Percentiles rank a stretch among this genome's conserved stretches.
These are phyloP conservation scores for Solanum habrochaites DNA, from an alignment of 257 asterid species.

Conservation along the genomic window DNA sequence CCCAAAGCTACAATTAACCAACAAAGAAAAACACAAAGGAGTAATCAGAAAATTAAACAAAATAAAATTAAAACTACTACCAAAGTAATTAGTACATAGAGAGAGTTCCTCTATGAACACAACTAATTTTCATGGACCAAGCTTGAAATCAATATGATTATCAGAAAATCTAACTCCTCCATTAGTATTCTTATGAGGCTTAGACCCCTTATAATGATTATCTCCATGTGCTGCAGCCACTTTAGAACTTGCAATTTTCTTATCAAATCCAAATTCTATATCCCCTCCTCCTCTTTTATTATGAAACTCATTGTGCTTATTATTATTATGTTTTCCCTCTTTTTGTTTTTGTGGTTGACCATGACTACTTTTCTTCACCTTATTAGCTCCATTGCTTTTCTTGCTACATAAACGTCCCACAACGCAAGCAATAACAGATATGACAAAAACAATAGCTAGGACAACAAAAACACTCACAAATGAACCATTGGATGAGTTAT, in stretches of 20 bases:
- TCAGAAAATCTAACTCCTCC: constrained; percentile 44
- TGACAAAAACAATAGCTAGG: constrained; percentile 53
- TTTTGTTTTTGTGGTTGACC: constrained; percentile 20
- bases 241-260: constrained; percentile 18
- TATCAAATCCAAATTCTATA: constrained; percentile 65
- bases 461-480: constrained; percentile 66
- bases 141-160: constrained; percentile 26
- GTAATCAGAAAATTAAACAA: neutral
- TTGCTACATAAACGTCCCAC: constrained; percentile 59
- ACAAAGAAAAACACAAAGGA: neutral
- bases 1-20: neutral
- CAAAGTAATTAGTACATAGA: neutral
- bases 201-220: constrained; percentile 15
- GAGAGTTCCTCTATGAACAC: neutral
- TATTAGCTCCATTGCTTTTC: constrained; percentile 18
- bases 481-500: constrained; percentile 54
- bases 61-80: neutral
- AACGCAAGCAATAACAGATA: constrained; percentile 56
- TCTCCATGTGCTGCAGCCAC: constrained; percentile 14
- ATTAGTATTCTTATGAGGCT: constrained; percentile 2
- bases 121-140: neutral
- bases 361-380: constrained; percentile 14
- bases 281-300: constrained; percentile 34
- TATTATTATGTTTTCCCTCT: constrained; percentile 19
- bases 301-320: constrained; percentile 22